A percentile compares a stretch with the other conserved stretches of the same genome.
These are phyloP conservation scores for Leccinum variicolor DNA, from an alignment of 768 basidiomycete genomes.

Conservation along the genomic window DNA sequence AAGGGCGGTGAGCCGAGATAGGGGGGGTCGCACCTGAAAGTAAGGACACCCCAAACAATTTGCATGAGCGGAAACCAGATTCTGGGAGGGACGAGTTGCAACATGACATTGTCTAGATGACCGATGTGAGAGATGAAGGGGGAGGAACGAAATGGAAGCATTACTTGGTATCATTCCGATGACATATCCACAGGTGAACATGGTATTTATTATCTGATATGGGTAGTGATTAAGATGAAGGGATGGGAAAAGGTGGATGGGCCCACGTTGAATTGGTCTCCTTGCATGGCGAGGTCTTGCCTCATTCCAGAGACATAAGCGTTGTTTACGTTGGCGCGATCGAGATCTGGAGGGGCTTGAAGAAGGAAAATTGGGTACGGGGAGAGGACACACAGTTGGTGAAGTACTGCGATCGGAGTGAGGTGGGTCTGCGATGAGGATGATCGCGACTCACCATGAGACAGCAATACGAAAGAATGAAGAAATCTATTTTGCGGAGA, in stretches of 20 bases:
- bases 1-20: neutral
- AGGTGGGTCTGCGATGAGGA: neutral
- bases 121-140: neutral
- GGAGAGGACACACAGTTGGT: constrained; percentile 49
- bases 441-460: constrained; percentile 45
- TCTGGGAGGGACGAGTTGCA: constrained; percentile 59
- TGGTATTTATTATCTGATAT: constrained; percentile 57
- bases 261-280: constrained; percentile 58
- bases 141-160: neutral
- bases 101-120: constrained; percentile 56
- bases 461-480: constrained; percentile 69
- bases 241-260: neutral
- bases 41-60: constrained; percentile 62
- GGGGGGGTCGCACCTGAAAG: constrained; percentile 47
- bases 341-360: constrained; percentile 44
- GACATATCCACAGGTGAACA: constrained; percentile 74
- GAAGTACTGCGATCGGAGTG: constrained; percentile 51
- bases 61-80: constrained; percentile 68
- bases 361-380: neutral
- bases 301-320: constrained; percentile 81
- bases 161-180: constrained; percentile 70
- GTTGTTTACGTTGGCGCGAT: constrained; percentile 66
- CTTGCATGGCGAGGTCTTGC: constrained; percentile 63
- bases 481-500: constrained; percentile 61
- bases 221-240: neutral